These are phyloP conservation scores for Aureobasidium sp. DNA, from an alignment of 2,329 filamentous ascomycete genomes.

Conservation along the genomic window DNA sequence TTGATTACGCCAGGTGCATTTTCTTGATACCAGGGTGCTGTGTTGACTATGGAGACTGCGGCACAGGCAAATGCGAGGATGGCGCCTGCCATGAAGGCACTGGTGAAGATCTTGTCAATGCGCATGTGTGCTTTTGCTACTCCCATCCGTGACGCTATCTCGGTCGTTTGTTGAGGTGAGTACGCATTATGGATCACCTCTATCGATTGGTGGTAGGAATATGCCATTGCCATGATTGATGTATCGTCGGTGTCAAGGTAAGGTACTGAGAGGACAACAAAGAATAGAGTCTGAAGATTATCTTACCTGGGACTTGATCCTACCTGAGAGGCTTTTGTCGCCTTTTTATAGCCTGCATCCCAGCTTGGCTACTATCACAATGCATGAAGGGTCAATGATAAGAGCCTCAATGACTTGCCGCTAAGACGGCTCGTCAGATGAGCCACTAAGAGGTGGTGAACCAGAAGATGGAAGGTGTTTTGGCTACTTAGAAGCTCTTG, in stretches of 20 bases:
- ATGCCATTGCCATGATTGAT: not conserved
- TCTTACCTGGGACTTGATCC: not conserved
- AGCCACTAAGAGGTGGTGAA: not conserved
- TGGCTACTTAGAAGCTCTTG: not conserved
- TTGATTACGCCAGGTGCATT: slow-evolving; percentile 30
- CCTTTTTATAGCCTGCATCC: not conserved
- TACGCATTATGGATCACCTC: slow-evolving; percentile 16
- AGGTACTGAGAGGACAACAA: too few relatives aligned
- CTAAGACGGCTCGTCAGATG: not conserved
- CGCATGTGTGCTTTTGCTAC: slow-evolving; percentile 47
- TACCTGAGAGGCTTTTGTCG: not conserved
- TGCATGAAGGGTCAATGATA: not conserved
- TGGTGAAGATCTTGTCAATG: slow-evolving; percentile 47
- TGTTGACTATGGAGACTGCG: slow-evolving; percentile 22
- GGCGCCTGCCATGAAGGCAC: slow-evolving; percentile 45
- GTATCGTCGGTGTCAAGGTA: too few relatives aligned
- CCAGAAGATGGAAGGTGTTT: not conserved
- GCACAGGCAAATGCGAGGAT: slow-evolving; percentile 45
- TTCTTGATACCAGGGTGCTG: slow-evolving; percentile 28
- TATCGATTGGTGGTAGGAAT: not conserved
- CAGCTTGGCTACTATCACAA: not conserved
- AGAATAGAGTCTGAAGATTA: too few relatives aligned
- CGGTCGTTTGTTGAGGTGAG: slow-evolving; percentile 37
- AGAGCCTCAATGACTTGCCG: not conserved
- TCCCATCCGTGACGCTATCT: slow-evolving; percentile 46